Conservation (phyloP, 148 eudicot genomes). For the Nyssa sinensis region DNA sequence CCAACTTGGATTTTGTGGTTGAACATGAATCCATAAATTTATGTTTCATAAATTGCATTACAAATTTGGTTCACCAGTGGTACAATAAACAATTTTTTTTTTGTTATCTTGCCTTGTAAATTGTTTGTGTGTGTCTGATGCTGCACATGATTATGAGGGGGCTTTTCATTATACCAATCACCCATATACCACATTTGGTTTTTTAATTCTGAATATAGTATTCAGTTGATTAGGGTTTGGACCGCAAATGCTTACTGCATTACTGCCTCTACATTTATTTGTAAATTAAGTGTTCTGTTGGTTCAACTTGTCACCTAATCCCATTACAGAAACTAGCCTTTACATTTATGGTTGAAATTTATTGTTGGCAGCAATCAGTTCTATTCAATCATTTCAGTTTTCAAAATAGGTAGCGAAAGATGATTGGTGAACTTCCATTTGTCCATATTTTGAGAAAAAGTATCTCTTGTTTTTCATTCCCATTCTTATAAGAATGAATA, state of each 20-base stretch:
- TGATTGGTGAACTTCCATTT: no score
- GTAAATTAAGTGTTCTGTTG: constrained; percentile 3
- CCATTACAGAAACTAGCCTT: neutral
- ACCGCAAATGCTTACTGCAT: no score
- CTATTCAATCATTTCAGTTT: neutral
- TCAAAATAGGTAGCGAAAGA: neutral
- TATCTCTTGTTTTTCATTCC: no score
- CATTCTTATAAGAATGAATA: no score
- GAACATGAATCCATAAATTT: neutral
- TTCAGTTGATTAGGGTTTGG: neutral
- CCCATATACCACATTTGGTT: neutral
- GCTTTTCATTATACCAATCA: neutral
- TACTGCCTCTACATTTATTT: no score
- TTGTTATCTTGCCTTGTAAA: neutral
- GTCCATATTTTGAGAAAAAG: no score
- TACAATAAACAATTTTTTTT: neutral
- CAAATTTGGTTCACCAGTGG: neutral
- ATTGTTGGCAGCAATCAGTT: neutral
- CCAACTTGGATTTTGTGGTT: neutral
- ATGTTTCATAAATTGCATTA: neutral
- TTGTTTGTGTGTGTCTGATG: neutral
- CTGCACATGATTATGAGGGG: neutral
- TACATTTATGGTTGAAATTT: neutral
- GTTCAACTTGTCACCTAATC: neutral
- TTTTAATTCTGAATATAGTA: neutral